Percentiles rank a stretch among this genome's conserved stretches.
Conservation (phyloP, 768 basidiomycete genomes). For the Dioszegia crocea region DNA sequence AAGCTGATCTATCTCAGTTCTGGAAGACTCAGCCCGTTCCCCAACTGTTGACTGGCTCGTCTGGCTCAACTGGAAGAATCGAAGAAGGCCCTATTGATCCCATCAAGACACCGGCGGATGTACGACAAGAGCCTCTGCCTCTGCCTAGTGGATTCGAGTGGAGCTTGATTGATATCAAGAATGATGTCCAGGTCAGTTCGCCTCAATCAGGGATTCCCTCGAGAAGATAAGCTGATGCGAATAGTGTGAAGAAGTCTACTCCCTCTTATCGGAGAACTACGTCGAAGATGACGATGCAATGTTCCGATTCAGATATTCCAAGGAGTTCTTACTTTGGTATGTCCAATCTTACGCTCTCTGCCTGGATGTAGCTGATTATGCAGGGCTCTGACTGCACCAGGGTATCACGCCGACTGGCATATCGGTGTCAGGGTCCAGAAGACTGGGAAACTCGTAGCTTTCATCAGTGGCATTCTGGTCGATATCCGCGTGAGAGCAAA, state of each 20-base stretch:
- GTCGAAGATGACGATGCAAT: conserved; percentile 93
- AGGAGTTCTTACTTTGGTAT: conserved; percentile 89
- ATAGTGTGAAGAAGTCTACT: conserved; percentile 85
- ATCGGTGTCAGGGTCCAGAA: conserved; percentile 86
- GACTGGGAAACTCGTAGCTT: conserved; percentile 90
- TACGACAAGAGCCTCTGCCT: conserved; percentile 81
- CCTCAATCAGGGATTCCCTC: background rate
- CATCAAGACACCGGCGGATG: conserved; percentile 67
- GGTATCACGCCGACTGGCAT: conserved; percentile 91
- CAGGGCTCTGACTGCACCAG: conserved; percentile 93
- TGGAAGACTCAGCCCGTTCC: conserved; percentile 98
- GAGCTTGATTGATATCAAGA: conserved; percentile 72
- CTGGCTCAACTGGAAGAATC: conserved; percentile 56
- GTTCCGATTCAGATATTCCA: conserved; percentile 94
- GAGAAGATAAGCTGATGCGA: background rate
- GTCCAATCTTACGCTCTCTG: conserved; percentile 7
- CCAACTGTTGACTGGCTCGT: conserved; percentile 43
- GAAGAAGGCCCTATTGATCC: conserved; percentile 84
- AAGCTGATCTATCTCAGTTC: conserved; percentile 56
- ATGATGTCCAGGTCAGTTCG: conserved; percentile 63
- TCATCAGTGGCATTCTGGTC: conserved; percentile 89
- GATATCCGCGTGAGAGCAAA: conserved; percentile 74
- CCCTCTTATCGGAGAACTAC: conserved; percentile 85
- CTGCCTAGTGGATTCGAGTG: conserved; percentile 92
- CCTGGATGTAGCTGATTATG: background rate